Base-by-base conservation (phyloP, 2,329 filamentous ascomycete genomes). In the Aspergillus tubingensis region DNA sequence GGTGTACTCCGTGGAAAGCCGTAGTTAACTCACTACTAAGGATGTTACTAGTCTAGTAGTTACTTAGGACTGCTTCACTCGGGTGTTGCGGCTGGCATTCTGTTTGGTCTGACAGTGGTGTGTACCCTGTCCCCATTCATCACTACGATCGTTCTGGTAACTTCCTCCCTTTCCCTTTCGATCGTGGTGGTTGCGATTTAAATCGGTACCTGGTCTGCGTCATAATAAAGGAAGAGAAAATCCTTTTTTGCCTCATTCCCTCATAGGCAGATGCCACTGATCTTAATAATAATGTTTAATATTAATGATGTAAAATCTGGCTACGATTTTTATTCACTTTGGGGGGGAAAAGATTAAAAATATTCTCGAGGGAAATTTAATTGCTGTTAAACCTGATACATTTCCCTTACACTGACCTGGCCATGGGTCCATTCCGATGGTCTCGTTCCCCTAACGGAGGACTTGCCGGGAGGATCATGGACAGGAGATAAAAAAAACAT, bases 71-170 rank as follows among this genome's bases (percentile, higher is more conserved):
- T 30, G 38, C 17, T 44, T 43, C 27, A 38, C 39, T 43, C 52
- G 52, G 52, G 41, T 54, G 52, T 30, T 54, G 38, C 39, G 38
- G 52, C 52, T 54, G 52, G 32, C 11, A 36, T 36, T 36, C 32
- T 36, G 38, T 44, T 10, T 13, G 43, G 43, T 19, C 39, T 43
- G 39, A 43, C 39, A 19, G 39, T 21, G 19, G 43, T 11, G 10
- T 47, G 30, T 32, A 32, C 10, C 43, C 38, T 44, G 23, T 48
- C 23, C 44, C 39, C 39, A 43, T 43, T 49, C 23, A 3, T 30
- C 15, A 44, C 21, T 13, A 19, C 4, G 47, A 27, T 50, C 25
- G 47, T 50, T 50, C 47, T 50, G 47, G 47, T 32, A 27, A n/a
- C 15, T 50, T 50, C 47, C n/a, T 17, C 27, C 25, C 47, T 19